These are phyloP conservation scores for Podaxis rugospora DNA, from an alignment of 768 basidiomycete genomes.

Conservation along the genomic window DNA sequence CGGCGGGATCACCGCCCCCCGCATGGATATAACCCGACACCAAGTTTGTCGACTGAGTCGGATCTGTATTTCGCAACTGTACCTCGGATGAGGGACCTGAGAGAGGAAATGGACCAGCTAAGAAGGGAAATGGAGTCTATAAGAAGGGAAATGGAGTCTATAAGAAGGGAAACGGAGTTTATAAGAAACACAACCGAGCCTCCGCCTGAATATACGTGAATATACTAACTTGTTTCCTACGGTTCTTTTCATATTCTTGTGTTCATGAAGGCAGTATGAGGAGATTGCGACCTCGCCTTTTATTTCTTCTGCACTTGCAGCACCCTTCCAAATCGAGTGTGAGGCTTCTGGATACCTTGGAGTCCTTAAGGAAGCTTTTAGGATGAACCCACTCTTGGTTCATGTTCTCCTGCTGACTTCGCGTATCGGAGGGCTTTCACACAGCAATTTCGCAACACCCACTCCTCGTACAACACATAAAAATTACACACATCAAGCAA, in stretches of 20 bases:
- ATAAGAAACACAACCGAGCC: not conserved
- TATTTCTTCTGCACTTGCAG: too few species aligned
- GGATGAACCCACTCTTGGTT: too few species aligned
- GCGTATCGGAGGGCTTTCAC: too few species aligned
- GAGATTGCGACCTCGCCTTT: too few species aligned
- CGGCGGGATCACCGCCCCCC: not conserved
- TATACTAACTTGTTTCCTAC: not conserved
- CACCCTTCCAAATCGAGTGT: too few species aligned
- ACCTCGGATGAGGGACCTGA: not conserved
- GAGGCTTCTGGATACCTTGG: too few species aligned
- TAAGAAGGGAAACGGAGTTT: conserved; percentile 4
- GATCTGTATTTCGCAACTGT: not conserved
- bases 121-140: conserved; percentile 2
- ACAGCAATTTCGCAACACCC: too few species aligned
- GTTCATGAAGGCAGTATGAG: too few species aligned
- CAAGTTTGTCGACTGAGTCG: conserved; percentile 27
- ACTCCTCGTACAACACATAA: too few species aligned
- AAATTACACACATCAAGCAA: conserved; percentile 39
- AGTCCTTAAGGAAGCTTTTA: too few species aligned
- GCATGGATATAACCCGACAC: not conserved
- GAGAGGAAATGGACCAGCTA: conserved; percentile 5
- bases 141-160: not conserved
- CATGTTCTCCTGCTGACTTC: too few species aligned
- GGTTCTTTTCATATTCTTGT: too few species aligned
- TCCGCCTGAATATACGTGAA: not conserved